Base-by-base conservation (phyloP, 2,329 filamentous ascomycete genomes). In the Cytospora mali region DNA sequence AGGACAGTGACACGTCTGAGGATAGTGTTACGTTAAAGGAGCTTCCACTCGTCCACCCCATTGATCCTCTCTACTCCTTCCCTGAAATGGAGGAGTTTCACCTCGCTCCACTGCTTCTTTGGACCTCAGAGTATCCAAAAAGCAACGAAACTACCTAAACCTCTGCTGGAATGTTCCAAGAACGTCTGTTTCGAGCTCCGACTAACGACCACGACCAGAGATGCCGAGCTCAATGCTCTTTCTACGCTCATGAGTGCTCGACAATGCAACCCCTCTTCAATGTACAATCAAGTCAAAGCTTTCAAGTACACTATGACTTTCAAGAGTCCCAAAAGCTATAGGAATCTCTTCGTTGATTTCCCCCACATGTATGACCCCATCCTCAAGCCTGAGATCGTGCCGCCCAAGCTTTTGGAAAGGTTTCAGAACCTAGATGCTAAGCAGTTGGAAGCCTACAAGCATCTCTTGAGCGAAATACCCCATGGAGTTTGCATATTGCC, bases 281-380 rank as follows among this genome's bases (percentile, higher is more conserved):
- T 16, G 31, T 3, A 25, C 10, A 2, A 29, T 16, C 57, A 29
- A n/a, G 25, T 31, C 11, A 5, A 11, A 4, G 39, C 58, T 2
- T 60, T 60, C n/a, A 10, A 16, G 18, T 57, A 48, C 11, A 3
- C 25, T 0, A 31, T 58, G 46, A n/a, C 9, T 2, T 58, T 58
- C 21, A 23, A 21, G 16, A 25, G 16, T 11, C 39, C 21, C 13
- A 16, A 21, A 18, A 7, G 25, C 14, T 1, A 14, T 10, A 31
- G 5, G 18, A 5, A 10, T 28, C 48, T 13, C 57, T 59, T 53
- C 10, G 1, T 3, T 0, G 4, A 2, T 0, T 60, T 60, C 14
- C 57, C 57, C 6, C 50, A 60, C n/a, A 23, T 60, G 57, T 16
- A 16, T 4, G 25, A 60, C 11, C 50, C 57, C 7, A 23, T 53